Conservation (phyloP, 2,329 filamentous ascomycete species). For the Whalleya microplaca region DNA sequence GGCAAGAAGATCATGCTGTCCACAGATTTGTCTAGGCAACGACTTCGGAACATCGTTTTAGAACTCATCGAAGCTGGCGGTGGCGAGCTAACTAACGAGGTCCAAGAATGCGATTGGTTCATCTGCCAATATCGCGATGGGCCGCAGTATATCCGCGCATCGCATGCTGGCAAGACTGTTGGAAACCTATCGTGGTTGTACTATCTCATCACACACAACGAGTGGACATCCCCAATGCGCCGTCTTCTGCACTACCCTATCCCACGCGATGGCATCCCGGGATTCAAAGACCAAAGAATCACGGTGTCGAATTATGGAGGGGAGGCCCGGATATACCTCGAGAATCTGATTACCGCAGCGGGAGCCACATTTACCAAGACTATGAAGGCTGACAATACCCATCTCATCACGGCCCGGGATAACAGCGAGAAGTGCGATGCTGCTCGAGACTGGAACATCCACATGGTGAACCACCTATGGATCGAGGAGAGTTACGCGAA, state of each 20-base stretch:
- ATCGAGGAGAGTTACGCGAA: slow-evolving; percentile 95
- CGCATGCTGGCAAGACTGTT: slow-evolving; percentile 77
- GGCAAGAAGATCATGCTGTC: slow-evolving; percentile 79
- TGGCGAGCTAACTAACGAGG: slow-evolving; percentile 66
- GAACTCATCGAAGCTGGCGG: slow-evolving; percentile 73
- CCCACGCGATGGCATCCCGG: slow-evolving; percentile 74
- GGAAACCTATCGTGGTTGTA: slow-evolving; percentile 95
- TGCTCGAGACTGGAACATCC: slow-evolving; percentile 87
- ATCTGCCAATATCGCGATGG: slow-evolving; percentile 89
- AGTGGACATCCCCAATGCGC: slow-evolving; percentile 83
- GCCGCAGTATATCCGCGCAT: slow-evolving; percentile 74
- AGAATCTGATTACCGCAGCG: slow-evolving; percentile 83
- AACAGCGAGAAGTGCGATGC: slow-evolving; percentile 92
- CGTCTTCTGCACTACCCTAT: slow-evolving; percentile 90
- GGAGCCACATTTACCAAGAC: slow-evolving; percentile 93
- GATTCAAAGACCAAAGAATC: slow-evolving; percentile 76
- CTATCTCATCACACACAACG: slow-evolving; percentile 83
- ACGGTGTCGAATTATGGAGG: slow-evolving; percentile 97
- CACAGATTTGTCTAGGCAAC: slow-evolving; percentile 68
- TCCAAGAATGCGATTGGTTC: slow-evolving; percentile 78
- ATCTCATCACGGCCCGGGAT: slow-evolving; percentile 88
- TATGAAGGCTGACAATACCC: slow-evolving; percentile 93
- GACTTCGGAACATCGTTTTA: slow-evolving; percentile 68
- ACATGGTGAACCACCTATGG: slow-evolving; percentile 94
- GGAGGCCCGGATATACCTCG: slow-evolving; percentile 88